Base-by-base conservation (phyloP, 2,329 filamentous ascomycete species). In the Ceratocystis harringtonii region DNA sequence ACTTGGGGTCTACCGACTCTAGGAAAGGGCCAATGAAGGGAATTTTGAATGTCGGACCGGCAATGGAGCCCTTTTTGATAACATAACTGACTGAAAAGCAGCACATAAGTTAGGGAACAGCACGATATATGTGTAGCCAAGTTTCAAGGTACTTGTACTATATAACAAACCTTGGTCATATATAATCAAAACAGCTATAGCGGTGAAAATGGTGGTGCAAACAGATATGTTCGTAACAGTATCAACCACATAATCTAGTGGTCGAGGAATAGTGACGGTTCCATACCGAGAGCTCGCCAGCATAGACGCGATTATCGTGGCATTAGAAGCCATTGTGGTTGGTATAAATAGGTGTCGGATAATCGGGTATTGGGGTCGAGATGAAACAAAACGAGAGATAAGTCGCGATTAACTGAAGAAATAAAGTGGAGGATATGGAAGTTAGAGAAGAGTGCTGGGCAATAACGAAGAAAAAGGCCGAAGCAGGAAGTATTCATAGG, bases 21-120 rank as follows among this genome's bases (percentile, higher is more conserved):
- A 97, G 81, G 76, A 99, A 97, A 4, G 94, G 92, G n/a, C 94
- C 94, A 75, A 97, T 91, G 73, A 94, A 92, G 52, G 89, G 89
- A 67, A 87, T 79, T 76, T 94, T 94, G 80, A 82, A 87, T 57
- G 81, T 71, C 32, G 89, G 89, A 48, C 89, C 89, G 63, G 81
- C 84, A 71, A 94, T 92, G 30, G 82, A 81, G 67, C 89, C 88
- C 75, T 92, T 92, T 71, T 84, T 83, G 72, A 80, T 79, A 70
- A 90, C 79, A 74, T 92, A 94, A 74, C 82, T 86, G 70, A 87
- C 89, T 94, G 71, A 61, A 72, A 44, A 25, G 62, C 25, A 69
- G 67, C 50, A 68, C 25, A 17, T 28, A 48, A 3, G 45, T 48
- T 58, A 44, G 25, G 43, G 1, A 44, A 61, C 43, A 58, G 19